These are phyloP conservation scores for Dothistroma pini DNA, from an alignment of 2,329 filamentous ascomycete species.

Conservation along the genomic window DNA sequence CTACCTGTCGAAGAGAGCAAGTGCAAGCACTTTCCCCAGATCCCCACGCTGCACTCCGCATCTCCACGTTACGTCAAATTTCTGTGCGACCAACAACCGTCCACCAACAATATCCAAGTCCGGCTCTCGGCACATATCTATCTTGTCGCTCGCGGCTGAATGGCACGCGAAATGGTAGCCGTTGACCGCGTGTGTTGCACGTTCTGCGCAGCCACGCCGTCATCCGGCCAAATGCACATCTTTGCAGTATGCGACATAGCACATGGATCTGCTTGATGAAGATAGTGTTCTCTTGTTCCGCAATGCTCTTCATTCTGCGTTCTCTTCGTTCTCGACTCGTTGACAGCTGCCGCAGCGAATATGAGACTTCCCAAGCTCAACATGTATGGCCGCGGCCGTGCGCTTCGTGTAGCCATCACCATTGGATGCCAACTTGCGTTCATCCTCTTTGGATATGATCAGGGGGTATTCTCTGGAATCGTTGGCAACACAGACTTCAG, in stretches of 20 bases:
- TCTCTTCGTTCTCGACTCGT: neutral
- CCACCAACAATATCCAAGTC: neutral
- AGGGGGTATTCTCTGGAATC: slow-evolving; percentile 37
- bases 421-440: slow-evolving; percentile 33
- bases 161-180: neutral
- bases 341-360: slow-evolving; percentile 2
- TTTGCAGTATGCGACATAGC: neutral
- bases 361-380: slow-evolving; percentile 23
- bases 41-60: neutral
- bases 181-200: neutral
- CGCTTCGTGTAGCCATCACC: slow-evolving; percentile 32
- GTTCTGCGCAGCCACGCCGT: slow-evolving; percentile 1
- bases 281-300: neutral
- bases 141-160: neutral
- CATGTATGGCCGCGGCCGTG: slow-evolving; percentile 30
- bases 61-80: neutral
- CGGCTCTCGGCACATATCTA: neutral
- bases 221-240: neutral
- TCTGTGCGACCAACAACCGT: neutral
- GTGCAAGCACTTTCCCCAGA: neutral
- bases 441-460: slow-evolving; percentile 32
- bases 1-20: neutral
- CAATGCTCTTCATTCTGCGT: neutral
- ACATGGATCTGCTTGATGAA: neutral
- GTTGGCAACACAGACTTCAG: slow-evolving; percentile 41